phyloP scores from a whole-genome alignment of 2,329 filamentous ascomycete species.

The Colletotrichum truncatum region DNA sequence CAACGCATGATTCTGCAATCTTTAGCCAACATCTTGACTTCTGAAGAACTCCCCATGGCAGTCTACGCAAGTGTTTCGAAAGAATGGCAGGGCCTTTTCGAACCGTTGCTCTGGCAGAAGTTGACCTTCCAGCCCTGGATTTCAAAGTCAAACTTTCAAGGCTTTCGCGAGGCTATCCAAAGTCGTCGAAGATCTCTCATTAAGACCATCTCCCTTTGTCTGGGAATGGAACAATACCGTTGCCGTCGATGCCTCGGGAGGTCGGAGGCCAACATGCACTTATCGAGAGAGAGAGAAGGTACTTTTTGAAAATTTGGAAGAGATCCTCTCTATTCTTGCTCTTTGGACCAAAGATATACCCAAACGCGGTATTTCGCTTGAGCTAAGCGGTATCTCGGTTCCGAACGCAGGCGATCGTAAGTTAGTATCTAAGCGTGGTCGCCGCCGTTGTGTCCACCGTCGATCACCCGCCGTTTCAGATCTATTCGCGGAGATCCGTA shows the following conservation, averaged over 20 bases:
- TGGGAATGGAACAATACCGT: neutral
- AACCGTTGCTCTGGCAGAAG: slow-evolving; percentile 1
- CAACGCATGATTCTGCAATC: neutral
- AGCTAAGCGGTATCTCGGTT: neutral
- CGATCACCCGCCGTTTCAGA: neutral
- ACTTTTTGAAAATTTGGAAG: neutral
- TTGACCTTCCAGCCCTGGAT: neutral
- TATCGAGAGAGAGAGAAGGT: neutral
- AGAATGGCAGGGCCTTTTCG: slow-evolving; percentile 4
- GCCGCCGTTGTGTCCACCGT: neutral
- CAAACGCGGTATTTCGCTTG: neutral
- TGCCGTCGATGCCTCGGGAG: neutral
- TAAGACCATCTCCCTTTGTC: neutral
- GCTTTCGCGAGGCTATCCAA: neutral
- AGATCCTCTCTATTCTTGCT: neutral
- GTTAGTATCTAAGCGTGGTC: neutral
- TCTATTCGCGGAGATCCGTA: neutral
- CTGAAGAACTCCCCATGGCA: neutral
- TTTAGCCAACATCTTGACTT: neutral
- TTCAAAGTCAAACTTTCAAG: neutral
- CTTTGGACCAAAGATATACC: neutral
- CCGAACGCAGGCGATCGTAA: neutral
- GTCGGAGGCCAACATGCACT: neutral
- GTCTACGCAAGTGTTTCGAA: neutral
- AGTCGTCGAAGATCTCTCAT: neutral